Evolutionary conservation across 768 basidiomycete species (phyloP).

Genomic region (Lanmaoa pseudosensibilis): DNA sequence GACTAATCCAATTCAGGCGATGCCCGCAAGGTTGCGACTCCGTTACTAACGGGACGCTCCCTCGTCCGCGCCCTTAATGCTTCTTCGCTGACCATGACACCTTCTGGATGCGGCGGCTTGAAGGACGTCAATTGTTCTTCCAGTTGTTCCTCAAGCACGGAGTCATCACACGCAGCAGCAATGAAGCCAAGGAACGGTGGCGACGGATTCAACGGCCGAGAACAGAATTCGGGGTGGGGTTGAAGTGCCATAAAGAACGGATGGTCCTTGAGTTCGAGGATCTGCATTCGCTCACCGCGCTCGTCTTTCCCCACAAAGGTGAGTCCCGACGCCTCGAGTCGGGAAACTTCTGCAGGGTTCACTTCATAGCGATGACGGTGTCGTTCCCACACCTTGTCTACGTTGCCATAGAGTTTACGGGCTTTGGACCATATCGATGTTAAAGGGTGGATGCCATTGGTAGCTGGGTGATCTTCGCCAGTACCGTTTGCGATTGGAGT

Average conservation of each 20-base stretch:
- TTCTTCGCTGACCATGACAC: slow-evolving; percentile 72
- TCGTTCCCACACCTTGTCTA: slow-evolving; percentile 87
- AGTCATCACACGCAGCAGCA: slow-evolving; percentile 64
- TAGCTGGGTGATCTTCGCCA: background rate
- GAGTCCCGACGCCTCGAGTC: slow-evolving; percentile 71
- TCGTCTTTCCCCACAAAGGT: slow-evolving; percentile 88
- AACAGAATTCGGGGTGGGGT: slow-evolving; percentile 98
- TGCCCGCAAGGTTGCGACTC: slow-evolving; percentile 23
- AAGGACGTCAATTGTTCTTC: slow-evolving; percentile 59
- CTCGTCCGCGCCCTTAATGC: slow-evolving; percentile 41
- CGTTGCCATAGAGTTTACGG: slow-evolving; percentile 81
- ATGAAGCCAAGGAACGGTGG: slow-evolving; percentile 97
- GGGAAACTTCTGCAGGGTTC: slow-evolving; percentile 82
- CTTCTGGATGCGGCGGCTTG: slow-evolving; percentile 73
- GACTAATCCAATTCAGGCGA: slow-evolving; percentile 23
- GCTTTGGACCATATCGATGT: slow-evolving; percentile 71
- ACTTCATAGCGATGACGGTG: slow-evolving; percentile 97
- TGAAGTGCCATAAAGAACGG: slow-evolving; percentile 93
- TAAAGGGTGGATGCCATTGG: slow-evolving; percentile 19
- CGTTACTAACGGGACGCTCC: slow-evolving; percentile 30
- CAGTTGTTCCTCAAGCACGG: slow-evolving; percentile 69
- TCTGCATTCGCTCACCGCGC: slow-evolving; percentile 96
- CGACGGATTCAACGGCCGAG: slow-evolving; percentile 94
- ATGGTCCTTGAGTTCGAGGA: slow-evolving; percentile 87
- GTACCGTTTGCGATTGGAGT: slow-evolving; percentile 7